These are phyloP conservation scores for Lachnellula hyalina DNA, from an alignment of 2,329 filamentous ascomycete genomes.

Conservation along the genomic window DNA sequence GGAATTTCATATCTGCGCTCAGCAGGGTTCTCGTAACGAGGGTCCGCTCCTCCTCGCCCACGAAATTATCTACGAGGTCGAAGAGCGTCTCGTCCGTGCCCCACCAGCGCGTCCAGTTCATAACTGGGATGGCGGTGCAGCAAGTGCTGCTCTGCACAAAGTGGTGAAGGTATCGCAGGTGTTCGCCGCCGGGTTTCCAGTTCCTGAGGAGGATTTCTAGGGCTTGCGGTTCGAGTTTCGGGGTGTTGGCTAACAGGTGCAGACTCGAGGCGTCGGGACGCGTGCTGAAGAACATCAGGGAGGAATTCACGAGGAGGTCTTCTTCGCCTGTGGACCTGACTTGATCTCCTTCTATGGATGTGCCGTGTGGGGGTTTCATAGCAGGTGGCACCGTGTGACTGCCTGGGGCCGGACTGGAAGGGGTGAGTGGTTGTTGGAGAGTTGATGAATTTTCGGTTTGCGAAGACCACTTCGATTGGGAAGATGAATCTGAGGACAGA, in stretches of 20 bases:
- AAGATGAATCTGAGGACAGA: background rate
- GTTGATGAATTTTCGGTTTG: background rate
- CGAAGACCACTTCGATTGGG: background rate
- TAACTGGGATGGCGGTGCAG: conserved; percentile 1
- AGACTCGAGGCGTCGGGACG: conserved; percentile 7
- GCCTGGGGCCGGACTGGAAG: background rate
- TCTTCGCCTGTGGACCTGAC: background rate
- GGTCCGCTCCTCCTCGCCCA: conserved; percentile 1
- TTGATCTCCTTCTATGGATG: background rate
- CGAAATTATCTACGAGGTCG: conserved; percentile 4
- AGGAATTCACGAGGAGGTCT: conserved; percentile 13
- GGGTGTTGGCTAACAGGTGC: conserved; percentile 1
- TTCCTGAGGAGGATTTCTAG: conserved; percentile 12
- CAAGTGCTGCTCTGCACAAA: conserved; percentile 1
- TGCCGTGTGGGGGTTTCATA: background rate
- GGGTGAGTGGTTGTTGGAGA: background rate
- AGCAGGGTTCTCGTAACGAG: conserved; percentile 4
- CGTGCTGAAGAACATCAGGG: conserved; percentile 12
- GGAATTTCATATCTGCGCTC: conserved; percentile 6
- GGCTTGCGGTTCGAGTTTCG: conserved; percentile 5
- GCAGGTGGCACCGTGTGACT: background rate
- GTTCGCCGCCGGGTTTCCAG: conserved; percentile 11
- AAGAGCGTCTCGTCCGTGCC: conserved; percentile 9
- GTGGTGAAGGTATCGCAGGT: background rate
- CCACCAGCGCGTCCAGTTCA: conserved; percentile 9